Evolutionary conservation across 1,284 basidiomycete genomes (phyloP), one percentile per base, ranked within the genome.

Genomic region (Leccinum variabile): DNA sequence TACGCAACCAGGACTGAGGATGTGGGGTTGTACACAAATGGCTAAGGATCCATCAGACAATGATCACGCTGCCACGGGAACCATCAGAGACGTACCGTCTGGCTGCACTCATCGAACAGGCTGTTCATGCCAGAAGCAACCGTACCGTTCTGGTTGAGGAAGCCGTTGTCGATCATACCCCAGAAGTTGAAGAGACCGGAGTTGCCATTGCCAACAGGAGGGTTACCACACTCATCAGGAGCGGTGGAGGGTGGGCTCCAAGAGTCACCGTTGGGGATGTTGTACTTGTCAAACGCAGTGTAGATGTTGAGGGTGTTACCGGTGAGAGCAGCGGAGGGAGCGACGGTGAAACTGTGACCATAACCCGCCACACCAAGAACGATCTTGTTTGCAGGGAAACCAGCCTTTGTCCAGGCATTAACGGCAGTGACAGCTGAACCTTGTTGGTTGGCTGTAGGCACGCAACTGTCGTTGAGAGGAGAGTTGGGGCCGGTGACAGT

Each of bases 311-410:
- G 74, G 30, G 63, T 54, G 63, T 68, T 73, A 30, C 65, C 67
- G 50, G 68, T 66, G 64, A 80, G 74, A 3, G 88, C 88, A 18
- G 70, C 71, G 1, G 74, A 65, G 59, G 64, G 16, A 66, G 75
- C 14, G 64, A 76, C 74, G 0, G 54, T 75, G 79, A 79, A 89
- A 22, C 83, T 82, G 74, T 88, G 87, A 2, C 87, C 90, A 76
- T 94, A 95, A 13, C 87, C 81, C 13, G 94, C 86, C 2, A 95
- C 86, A 61, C 92, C 94, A 41, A 96, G 85, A 14, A 91, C 85
- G 67, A 97, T 87, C 77, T 94, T 82, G 70, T 84, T 77, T 9
- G 80, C 76, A n/a, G 94, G 91, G 76, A 97, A 87, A 32, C 91
- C 91, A 35, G 94, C 93, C 0, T 70, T 69, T 1, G 81, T 85